A percentile compares a stretch with the other conserved stretches of the same genome.
These are phyloP conservation scores for Barbarea vulgaris DNA, from an alignment of 345 rosid species.

Conservation along the genomic window DNA sequence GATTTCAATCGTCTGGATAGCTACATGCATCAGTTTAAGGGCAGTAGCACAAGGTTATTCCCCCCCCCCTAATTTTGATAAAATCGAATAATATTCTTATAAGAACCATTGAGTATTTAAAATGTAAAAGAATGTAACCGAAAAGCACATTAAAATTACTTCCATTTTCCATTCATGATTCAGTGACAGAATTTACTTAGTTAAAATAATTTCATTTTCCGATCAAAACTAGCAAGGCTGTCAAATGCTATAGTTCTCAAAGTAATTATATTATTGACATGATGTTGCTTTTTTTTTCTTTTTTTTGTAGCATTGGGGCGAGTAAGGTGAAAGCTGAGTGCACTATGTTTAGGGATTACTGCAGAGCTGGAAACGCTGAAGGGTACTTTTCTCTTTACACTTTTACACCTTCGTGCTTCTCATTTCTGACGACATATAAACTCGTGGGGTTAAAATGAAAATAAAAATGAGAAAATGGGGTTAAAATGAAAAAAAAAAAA, in stretches of 20 bases:
- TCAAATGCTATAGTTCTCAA: neutral
- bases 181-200: neutral
- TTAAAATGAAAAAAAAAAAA: neutral
- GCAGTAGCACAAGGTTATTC: slow-evolving; percentile 83
- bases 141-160: neutral
- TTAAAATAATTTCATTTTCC: neutral
- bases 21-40: slow-evolving; percentile 92
- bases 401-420: neutral
- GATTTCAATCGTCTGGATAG: slow-evolving; percentile 66
- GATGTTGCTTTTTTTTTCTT: neutral
- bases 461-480: neutral
- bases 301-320: slow-evolving; percentile 85
- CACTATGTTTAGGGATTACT: slow-evolving; percentile 79
- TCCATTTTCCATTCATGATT: slow-evolving; percentile 10
- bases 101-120: neutral
- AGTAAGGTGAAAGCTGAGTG: slow-evolving; percentile 91
- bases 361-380: slow-evolving; percentile 77
- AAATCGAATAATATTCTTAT: neutral
- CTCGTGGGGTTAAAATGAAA: neutral
- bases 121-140: neutral
- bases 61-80: neutral
- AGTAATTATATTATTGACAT: neutral
- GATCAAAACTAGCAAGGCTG: neutral
- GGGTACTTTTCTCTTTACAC: slow-evolving; percentile 57
- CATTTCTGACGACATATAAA: neutral